phyloP scores from a whole-genome alignment of 208 protist species.

The Kentomonas sorsogonicus region DNA sequence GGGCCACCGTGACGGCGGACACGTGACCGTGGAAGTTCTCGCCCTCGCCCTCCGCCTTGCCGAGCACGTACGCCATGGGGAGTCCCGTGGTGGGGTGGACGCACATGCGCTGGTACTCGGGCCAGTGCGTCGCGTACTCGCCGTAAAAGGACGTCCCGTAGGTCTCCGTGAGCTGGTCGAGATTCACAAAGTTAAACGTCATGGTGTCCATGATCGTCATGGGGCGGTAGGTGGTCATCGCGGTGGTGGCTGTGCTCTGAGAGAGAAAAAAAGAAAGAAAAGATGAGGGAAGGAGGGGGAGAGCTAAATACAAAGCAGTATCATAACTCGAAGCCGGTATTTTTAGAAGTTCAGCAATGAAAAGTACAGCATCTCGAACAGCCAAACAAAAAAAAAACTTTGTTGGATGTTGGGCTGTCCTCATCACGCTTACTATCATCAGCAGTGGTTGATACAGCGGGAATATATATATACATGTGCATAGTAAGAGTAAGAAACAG shows the following conservation, averaged over 20 bases:
- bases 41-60: constrained; percentile 94
- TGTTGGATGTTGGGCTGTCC: background rate
- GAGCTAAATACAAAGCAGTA: too few relatives aligned
- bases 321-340: too few relatives aligned
- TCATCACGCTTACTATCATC: background rate
- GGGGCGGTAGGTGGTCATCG: constrained; percentile 93
- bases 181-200: constrained; percentile 95
- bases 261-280: constrained; percentile 7
- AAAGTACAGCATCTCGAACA: constrained; percentile 1
- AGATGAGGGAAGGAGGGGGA: background rate
- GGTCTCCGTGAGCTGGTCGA: constrained; percentile 96
- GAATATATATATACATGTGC: background rate
- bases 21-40: constrained; percentile 98
- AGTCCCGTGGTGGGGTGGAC: constrained; percentile 84
- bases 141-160: constrained; percentile 97
- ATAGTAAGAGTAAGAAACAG: background rate
- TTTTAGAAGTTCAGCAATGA: background rate
- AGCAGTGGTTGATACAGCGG: background rate
- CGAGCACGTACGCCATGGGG: constrained; percentile 96
- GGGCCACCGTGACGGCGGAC: constrained; percentile 97
- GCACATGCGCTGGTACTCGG: constrained; percentile 93
- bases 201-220: constrained; percentile 94
- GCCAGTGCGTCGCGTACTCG: constrained; percentile 96
- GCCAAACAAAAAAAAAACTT: constrained; percentile 3
- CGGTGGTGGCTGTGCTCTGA: too few relatives aligned